A percentile compares a stretch with the other conserved stretches of the same genome.
Evolutionary conservation across 2,329 filamentous ascomycete species (phyloP).

Genomic region (Chaetomium sp.): DNA sequence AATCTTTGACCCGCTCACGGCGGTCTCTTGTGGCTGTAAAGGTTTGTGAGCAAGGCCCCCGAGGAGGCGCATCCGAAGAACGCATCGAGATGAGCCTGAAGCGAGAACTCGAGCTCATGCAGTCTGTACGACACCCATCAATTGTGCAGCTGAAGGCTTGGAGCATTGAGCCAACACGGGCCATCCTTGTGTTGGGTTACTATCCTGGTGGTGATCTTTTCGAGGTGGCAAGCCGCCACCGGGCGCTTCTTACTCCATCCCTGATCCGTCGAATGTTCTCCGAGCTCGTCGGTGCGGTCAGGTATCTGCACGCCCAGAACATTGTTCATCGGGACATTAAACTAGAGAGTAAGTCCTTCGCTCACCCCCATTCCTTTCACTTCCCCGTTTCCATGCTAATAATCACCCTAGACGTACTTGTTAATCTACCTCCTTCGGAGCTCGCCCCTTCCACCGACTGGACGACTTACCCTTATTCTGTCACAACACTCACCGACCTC

Average conservation of each 20-base stretch:
- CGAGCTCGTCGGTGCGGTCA: constrained; percentile 77
- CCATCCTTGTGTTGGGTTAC: constrained; percentile 82
- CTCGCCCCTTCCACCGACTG: constrained; percentile 63
- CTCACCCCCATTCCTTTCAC: not conserved
- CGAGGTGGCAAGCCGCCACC: constrained; percentile 73
- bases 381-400: not conserved
- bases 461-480: constrained; percentile 68
- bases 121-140: constrained; percentile 78
- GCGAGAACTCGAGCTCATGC: constrained; percentile 91
- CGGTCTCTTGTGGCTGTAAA: constrained; percentile 89
- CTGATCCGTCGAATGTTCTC: constrained; percentile 82
- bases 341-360: constrained; percentile 53
- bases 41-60: constrained; percentile 89
- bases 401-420: constrained; percentile 65
- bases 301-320: constrained; percentile 74
- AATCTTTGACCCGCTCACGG: constrained; percentile 45
- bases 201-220: constrained; percentile 93
- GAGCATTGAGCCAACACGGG: constrained; percentile 74
- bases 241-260: constrained; percentile 57
- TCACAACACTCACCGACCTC: constrained; percentile 85
- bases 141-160: constrained; percentile 88
- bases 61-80: constrained; percentile 87
- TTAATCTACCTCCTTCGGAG: constrained; percentile 68
- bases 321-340: constrained; percentile 98
- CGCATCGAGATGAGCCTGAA: constrained; percentile 90